Percentiles rank a stretch among this genome's conserved stretches.
These are phyloP conservation scores for Sclerotinia sclerotiorum DNA, from an alignment of 2,329 filamentous ascomycete genomes.

Conservation along the genomic window DNA sequence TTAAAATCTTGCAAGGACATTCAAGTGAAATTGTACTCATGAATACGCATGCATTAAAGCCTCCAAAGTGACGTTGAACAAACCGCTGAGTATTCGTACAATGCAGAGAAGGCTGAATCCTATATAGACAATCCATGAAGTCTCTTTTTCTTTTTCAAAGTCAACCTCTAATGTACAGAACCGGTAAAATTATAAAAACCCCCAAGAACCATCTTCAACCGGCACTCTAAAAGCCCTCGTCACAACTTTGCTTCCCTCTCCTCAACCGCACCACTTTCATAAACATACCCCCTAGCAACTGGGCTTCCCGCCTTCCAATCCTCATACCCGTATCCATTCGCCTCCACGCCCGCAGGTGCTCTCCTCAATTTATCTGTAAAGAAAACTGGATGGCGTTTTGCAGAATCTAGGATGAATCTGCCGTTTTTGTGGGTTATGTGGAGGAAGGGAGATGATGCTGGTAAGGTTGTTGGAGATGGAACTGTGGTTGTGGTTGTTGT, in stretches of 20 bases:
- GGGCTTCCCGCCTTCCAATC: conserved; percentile 45
- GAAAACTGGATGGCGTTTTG: conserved; percentile 71
- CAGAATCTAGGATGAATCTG: conserved; percentile 46
- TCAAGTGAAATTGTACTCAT: background rate
- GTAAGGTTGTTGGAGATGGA: background rate
- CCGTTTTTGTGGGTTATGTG: conserved; percentile 2
- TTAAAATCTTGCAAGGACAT: background rate
- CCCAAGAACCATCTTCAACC: background rate
- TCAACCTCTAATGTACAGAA: background rate
- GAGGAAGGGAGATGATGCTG: conserved; percentile 32
- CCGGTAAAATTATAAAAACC: background rate
- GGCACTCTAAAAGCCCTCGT: background rate
- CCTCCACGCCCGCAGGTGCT: conserved; percentile 37
- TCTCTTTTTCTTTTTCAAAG: background rate
- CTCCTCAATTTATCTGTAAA: conserved; percentile 65
- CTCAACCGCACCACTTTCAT: conserved; percentile 46
- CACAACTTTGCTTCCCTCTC: conserved; percentile 39
- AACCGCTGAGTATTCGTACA: background rate
- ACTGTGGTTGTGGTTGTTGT: conserved; percentile 35
- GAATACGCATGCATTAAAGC: background rate
- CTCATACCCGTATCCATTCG: conserved; percentile 28
- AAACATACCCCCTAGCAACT: conserved; percentile 61
- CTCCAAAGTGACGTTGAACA: background rate
- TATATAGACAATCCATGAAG: background rate
- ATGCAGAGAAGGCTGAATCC: background rate